Percentiles rank a stretch among this genome's conserved stretches.
phyloP scores from a whole-genome alignment of 2,329 filamentous ascomycete genomes.

The Curvularia verruculosa region DNA sequence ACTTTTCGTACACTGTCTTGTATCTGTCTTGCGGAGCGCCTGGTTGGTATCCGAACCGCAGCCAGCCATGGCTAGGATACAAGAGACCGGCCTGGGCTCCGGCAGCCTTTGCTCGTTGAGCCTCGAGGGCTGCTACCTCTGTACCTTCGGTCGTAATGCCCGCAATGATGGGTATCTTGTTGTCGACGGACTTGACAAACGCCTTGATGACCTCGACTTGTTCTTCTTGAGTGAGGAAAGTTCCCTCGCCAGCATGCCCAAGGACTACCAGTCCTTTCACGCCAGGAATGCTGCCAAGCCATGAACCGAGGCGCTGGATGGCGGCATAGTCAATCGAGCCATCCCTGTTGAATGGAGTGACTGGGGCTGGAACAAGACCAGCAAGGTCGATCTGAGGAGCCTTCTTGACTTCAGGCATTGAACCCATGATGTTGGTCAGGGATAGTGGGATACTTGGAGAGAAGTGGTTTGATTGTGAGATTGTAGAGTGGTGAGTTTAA shows the following conservation, averaged over 20 bases:
- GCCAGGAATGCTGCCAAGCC: slow-evolving; percentile 59
- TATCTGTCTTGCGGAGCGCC: slow-evolving; percentile 61
- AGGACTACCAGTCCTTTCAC: slow-evolving; percentile 62
- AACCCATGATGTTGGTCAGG: slow-evolving; percentile 27
- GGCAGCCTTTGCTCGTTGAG: slow-evolving; percentile 58
- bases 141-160: slow-evolving; percentile 62
- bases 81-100: slow-evolving; percentile 59
- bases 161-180: slow-evolving; percentile 60
- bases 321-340: slow-evolving; percentile 59
- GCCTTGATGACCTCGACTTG: slow-evolving; percentile 59
- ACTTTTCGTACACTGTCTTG: slow-evolving; percentile 58
- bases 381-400: slow-evolving; percentile 52
- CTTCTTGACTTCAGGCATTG: slow-evolving; percentile 30
- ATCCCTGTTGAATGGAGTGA: slow-evolving; percentile 59
- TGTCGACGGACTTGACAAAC: slow-evolving; percentile 59
- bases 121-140: slow-evolving; percentile 59
- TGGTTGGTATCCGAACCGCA: slow-evolving; percentile 61
- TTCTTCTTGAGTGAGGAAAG: slow-evolving; percentile 59
- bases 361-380: slow-evolving; percentile 59
- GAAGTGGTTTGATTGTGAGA: neutral
- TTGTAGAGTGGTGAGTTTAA: neutral
- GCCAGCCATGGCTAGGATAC: slow-evolving; percentile 62
- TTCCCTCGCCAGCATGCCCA: slow-evolving; percentile 62
- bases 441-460: neutral
- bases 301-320: slow-evolving; percentile 60